A percentile compares a stretch with the other conserved stretches of the same genome.
These are phyloP conservation scores for Inonotus hispidus DNA, from an alignment of 1,284 basidiomycete species.

Conservation along the genomic window DNA sequence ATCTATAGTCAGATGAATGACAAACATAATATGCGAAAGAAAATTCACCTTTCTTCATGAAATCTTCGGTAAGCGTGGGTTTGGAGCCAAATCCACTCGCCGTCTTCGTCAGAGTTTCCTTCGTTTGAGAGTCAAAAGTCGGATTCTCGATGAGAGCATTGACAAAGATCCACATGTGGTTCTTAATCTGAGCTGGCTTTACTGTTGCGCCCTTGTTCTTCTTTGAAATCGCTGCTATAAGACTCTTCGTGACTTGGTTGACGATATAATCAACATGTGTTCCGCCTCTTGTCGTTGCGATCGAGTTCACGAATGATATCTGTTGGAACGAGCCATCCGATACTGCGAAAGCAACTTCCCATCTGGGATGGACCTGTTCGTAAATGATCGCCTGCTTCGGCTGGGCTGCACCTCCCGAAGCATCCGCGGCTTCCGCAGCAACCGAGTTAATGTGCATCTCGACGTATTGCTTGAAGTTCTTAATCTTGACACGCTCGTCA, in stretches of 20 bases:
- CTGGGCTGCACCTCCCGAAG: slow-evolving; percentile 68
- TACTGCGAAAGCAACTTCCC: slow-evolving; percentile 96
- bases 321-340: slow-evolving; percentile 91
- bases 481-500: slow-evolving; percentile 89
- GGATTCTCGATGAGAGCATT: slow-evolving; percentile 97
- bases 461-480: slow-evolving; percentile 97
- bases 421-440: slow-evolving; percentile 58
- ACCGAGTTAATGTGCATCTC: slow-evolving; percentile 86
- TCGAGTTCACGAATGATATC: slow-evolving; percentile 97
- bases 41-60: slow-evolving; percentile 87
- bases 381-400: slow-evolving; percentile 79
- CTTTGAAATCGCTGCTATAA: slow-evolving; percentile 82
- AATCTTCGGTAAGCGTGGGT: slow-evolving; percentile 82
- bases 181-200: slow-evolving; percentile 92
- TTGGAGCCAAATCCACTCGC: slow-evolving; percentile 90
- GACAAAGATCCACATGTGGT: slow-evolving; percentile 98
- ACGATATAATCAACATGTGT: slow-evolving; percentile 89
- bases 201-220: slow-evolving; percentile 96
- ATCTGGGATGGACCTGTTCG: slow-evolving; percentile 76
- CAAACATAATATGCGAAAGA: slow-evolving; percentile 4
- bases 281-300: slow-evolving; percentile 95
- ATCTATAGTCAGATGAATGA: neutral
- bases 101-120: slow-evolving; percentile 91
- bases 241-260: slow-evolving; percentile 84
- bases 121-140: slow-evolving; percentile 99